Evolutionary conservation across 495 filamentous ascomycete species (phyloP).

Genomic region (Penicillium bialowiezense): DNA sequence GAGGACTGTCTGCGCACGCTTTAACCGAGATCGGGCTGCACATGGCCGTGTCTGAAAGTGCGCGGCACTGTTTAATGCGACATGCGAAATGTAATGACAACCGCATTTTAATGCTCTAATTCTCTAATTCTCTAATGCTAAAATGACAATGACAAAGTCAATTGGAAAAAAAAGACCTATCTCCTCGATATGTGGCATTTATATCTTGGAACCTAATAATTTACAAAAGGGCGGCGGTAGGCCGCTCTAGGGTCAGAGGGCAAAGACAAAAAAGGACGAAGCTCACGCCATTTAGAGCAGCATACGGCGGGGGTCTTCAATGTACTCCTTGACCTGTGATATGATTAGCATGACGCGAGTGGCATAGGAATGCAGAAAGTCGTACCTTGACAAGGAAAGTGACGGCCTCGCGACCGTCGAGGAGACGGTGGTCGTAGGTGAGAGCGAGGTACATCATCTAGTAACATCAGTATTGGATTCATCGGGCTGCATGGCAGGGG

Average conservation of each 20-base stretch:
- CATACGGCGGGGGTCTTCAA: constrained; percentile 95
- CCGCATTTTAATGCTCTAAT: too few species aligned
- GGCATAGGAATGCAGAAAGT: neutral
- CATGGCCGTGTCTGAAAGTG: too few species aligned
- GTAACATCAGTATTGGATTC: constrained; percentile 16
- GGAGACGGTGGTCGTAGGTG: constrained; percentile 93
- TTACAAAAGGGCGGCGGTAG: constrained; percentile 29
- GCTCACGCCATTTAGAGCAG: constrained; percentile 50
- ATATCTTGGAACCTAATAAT: constrained; percentile 33
- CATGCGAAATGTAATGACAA: too few species aligned
- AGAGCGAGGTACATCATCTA: constrained; percentile 97
- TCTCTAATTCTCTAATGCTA: neutral
- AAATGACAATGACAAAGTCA: neutral
- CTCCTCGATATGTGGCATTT: constrained; percentile 13
- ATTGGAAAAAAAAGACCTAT: neutral
- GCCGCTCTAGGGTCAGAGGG: constrained; percentile 15
- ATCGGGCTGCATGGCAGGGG: neutral
- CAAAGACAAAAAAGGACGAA: constrained; percentile 11
- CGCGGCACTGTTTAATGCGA: too few species aligned
- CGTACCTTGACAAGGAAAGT: constrained; percentile 90
- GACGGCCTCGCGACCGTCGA: constrained; percentile 94
- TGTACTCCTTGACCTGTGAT: constrained; percentile 81
- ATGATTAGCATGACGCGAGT: constrained; percentile 10
- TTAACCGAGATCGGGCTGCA: neutral
- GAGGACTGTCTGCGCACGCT: neutral